Evolutionary conservation across 352 stramenopile species (phyloP).

Genomic region (Pythium scleroteichum): DNA sequence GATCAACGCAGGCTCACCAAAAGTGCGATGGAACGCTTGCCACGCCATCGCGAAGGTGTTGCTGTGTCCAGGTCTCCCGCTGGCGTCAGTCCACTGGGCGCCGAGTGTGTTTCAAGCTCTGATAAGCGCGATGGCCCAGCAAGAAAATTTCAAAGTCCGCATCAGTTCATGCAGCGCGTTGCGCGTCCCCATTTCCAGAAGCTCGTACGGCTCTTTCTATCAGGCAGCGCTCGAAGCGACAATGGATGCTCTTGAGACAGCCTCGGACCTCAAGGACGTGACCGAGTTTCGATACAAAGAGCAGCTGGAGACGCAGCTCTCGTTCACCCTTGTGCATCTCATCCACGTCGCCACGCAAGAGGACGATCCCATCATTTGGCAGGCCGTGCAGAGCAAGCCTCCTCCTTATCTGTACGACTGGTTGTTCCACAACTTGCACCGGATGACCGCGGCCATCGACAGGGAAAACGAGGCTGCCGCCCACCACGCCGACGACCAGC

Average conservation of each 20-base stretch:
- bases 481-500: constrained; percentile 26
- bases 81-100: constrained; percentile 78
- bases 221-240: constrained; percentile 56
- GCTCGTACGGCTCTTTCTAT: constrained; percentile 76
- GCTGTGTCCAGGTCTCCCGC: constrained; percentile 70
- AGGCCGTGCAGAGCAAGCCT: constrained; percentile 65
- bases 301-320: constrained; percentile 84
- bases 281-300: constrained; percentile 91
- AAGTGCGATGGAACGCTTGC: constrained; percentile 87
- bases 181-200: constrained; percentile 66
- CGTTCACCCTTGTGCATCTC: constrained; percentile 83
- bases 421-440: constrained; percentile 86
- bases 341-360: constrained; percentile 75
- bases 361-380: constrained; percentile 69
- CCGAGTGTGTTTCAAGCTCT: constrained; percentile 76
- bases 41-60: constrained; percentile 88
- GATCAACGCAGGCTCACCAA: constrained; percentile 77
- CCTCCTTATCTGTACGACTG: constrained; percentile 85
- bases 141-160: constrained; percentile 90
- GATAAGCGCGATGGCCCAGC: constrained; percentile 73
- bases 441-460: constrained; percentile 73
- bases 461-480: constrained; percentile 39
- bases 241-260: constrained; percentile 80
- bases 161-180: constrained; percentile 82
- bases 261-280: constrained; percentile 84